phyloP scores from a whole-genome alignment of 2,329 filamentous ascomycete genomes.

The Cladorrhinum sp. region DNA sequence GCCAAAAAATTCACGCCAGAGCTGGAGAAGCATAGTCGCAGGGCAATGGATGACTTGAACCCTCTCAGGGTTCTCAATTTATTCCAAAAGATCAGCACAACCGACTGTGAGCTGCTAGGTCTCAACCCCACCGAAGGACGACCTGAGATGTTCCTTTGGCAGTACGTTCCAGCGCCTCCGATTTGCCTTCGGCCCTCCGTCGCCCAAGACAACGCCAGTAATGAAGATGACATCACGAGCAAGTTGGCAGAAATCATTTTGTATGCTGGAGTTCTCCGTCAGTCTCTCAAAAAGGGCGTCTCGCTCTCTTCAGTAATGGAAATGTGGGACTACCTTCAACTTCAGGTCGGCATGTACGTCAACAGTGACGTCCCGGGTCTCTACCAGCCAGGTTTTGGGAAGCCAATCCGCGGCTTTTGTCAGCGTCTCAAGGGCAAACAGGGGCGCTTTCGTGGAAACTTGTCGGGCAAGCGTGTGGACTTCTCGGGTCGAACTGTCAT shows the following conservation, averaged over 20 bases:
- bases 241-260: slow-evolving; percentile 97
- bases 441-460: slow-evolving; percentile 91
- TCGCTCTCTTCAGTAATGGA: slow-evolving; percentile 90
- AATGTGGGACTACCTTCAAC: slow-evolving; percentile 94
- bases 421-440: slow-evolving; percentile 97
- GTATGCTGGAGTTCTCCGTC: slow-evolving; percentile 82
- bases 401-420: slow-evolving; percentile 88
- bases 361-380: slow-evolving; percentile 94
- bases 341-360: slow-evolving; percentile 96
- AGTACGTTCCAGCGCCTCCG: slow-evolving; percentile 88
- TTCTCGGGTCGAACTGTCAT: slow-evolving; percentile 98
- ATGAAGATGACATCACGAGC: slow-evolving; percentile 93
- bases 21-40: slow-evolving; percentile 84
- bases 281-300: slow-evolving; percentile 77
- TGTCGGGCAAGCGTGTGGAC: slow-evolving; percentile 97
- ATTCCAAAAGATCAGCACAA: slow-evolving; percentile 80
- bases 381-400: slow-evolving; percentile 82
- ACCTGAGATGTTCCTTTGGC: slow-evolving; percentile 97
- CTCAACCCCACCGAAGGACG: slow-evolving; percentile 82
- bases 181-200: slow-evolving; percentile 94
- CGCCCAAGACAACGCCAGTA: slow-evolving; percentile 86
- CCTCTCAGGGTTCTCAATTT: slow-evolving; percentile 84
- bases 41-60: slow-evolving; percentile 92
- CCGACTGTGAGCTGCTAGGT: slow-evolving; percentile 87
- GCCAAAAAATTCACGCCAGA: slow-evolving; percentile 77